Evolutionary conservation across 2,329 filamentous ascomycete genomes (phyloP).

Genomic region (Claviceps sp.): DNA sequence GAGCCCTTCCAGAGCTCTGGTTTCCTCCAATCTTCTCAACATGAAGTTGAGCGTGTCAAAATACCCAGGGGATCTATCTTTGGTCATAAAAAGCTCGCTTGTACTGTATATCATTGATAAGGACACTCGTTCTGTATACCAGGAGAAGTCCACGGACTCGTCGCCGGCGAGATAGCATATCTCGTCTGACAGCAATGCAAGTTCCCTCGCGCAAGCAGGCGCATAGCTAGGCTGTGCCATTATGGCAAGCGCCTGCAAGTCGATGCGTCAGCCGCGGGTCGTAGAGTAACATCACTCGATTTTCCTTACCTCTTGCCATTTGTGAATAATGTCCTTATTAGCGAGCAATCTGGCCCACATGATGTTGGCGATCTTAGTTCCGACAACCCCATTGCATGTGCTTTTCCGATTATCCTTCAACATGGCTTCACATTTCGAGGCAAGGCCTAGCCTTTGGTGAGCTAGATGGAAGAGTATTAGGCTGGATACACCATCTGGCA

Average conservation of each 20-base stretch:
- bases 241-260: constrained; percentile 60
- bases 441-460: constrained; percentile 49
- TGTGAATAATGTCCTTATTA: constrained; percentile 58
- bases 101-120: constrained; percentile 51
- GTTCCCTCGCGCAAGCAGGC: constrained; percentile 61
- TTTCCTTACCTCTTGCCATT: constrained; percentile 68
- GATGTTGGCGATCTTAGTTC: constrained; percentile 54
- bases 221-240: constrained; percentile 80
- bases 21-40: constrained; percentile 59
- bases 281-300: neutral
- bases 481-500: constrained; percentile 68
- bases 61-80: constrained; percentile 63
- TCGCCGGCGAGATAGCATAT: constrained; percentile 84
- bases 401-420: constrained; percentile 19
- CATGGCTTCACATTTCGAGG: constrained; percentile 23
- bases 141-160: constrained; percentile 64
- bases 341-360: constrained; percentile 64
- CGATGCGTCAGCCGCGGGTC: neutral
- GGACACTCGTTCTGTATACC: constrained; percentile 59
- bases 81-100: constrained; percentile 88
- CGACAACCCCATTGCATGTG: constrained; percentile 27
- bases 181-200: constrained; percentile 76
- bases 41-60: constrained; percentile 69
- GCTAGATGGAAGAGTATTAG: constrained; percentile 69
- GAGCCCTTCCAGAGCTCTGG: constrained; percentile 46